Base-by-base conservation (phyloP, 768 basidiomycete genomes). In the Tylopilus sp. region DNA sequence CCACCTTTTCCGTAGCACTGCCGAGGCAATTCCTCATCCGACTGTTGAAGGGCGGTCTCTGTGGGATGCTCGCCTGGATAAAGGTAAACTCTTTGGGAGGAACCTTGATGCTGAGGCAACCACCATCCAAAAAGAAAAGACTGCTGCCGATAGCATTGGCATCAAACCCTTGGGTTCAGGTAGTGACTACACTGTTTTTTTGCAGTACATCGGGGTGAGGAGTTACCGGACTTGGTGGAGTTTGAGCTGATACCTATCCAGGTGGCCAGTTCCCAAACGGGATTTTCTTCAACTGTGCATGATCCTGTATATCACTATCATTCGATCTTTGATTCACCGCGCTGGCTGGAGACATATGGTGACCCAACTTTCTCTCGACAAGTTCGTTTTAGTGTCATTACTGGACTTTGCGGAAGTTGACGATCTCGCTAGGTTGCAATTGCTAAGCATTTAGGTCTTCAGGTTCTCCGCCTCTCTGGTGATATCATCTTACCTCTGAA, bases 111-210 rank as follows among this genome's bases (percentile, higher is more conserved):
- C n/a, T n/a, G n/a, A n/a, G n/a, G n/a, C n/a, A n/a, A n/a, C n/a
- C n/a, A n/a, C n/a, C n/a, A n/a, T n/a, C n/a, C n/a, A n/a, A n/a
- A n/a, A n/a, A n/a, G n/a, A n/a, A n/a, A n/a, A n/a, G n/a, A n/a
- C n/a, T n/a, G n/a, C n/a, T n/a, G n/a, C n/a, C n/a, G n/a, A n/a
- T n/a, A n/a, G n/a, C n/a, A n/a, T n/a, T n/a, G n/a, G n/a, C n/a
- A n/a, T 92, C 21, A 30, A 33, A 1, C 78, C 89, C 13, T 73
- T 92, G 22, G 91, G 91, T 26, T 89, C 85, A 44, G 91, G 90
- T 37, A 91, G 89, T 50, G 94, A 97, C 70, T 97, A 77, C 58
- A 96, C 94, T 1, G 88, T 91, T 10, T 97, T 98, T 72, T 72
- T 98, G 61, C 91, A 97, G 69, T 77, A 84, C 41, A 75, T 84